Percentiles rank a stretch among this genome's conserved stretches.
Evolutionary conservation across 2,329 filamentous ascomycete species (phyloP).

Genomic region (Sclerotinia spermophila): DNA sequence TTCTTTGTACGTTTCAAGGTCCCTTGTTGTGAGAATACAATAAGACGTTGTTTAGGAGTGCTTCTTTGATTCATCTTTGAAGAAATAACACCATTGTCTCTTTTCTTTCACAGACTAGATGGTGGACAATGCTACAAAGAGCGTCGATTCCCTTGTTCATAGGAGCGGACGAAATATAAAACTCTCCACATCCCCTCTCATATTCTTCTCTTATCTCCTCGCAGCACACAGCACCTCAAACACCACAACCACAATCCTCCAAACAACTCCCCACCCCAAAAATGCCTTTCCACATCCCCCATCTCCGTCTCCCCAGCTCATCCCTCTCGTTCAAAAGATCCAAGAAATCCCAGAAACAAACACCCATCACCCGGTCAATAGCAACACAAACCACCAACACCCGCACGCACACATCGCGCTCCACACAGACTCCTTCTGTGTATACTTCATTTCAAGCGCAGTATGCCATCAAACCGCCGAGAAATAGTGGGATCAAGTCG

Average conservation of each 20-base stretch:
- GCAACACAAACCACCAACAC: background rate
- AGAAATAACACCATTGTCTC: background rate
- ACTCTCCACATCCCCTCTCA: background rate
- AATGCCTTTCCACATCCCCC: background rate
- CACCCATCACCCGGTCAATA: background rate
- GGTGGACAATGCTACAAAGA: background rate
- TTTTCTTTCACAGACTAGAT: background rate
- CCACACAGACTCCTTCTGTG: background rate
- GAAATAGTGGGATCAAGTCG: fast-evolving
- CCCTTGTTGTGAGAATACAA: background rate
- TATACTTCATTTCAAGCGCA: background rate
- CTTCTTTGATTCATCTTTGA: background rate
- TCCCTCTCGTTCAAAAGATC: too few relatives aligned
- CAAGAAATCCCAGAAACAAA: background rate
- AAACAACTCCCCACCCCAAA: background rate
- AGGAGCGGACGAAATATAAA: background rate
- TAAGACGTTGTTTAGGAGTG: background rate
- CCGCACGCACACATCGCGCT: background rate
- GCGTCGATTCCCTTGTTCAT: background rate
- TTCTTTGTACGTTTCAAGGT: background rate
- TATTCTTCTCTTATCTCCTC: background rate
- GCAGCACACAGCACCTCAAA: background rate
- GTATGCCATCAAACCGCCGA: background rate
- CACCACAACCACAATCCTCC: background rate
- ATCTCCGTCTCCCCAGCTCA: background rate